phyloP scores from a whole-genome alignment of 495 filamentous ascomycete genomes.

The Rhypophila decipiens region DNA sequence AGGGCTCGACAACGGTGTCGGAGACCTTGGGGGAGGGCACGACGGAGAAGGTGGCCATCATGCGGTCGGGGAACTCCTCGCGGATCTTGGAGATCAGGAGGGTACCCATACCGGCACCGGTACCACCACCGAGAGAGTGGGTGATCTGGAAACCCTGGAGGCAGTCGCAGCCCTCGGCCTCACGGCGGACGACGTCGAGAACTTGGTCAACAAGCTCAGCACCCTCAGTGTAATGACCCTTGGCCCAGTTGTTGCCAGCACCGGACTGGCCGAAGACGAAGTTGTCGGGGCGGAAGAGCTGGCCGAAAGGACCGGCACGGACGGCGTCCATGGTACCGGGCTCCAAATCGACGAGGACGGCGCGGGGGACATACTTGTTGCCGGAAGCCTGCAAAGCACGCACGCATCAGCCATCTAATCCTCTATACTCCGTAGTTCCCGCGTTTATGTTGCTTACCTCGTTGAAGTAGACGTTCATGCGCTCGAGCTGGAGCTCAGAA shows the following conservation, averaged over 20 bases:
- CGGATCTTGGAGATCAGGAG: constrained; percentile 99
- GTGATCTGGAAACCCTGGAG: constrained; percentile 99
- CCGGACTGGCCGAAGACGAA: constrained; percentile 99
- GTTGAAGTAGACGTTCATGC: constrained; percentile 99
- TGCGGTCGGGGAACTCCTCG: constrained; percentile 99
- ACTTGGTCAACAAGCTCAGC: constrained; percentile 98
- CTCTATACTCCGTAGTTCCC: too few species aligned
- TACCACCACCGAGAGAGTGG: constrained; percentile 99
- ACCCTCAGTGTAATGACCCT: constrained; percentile 99
- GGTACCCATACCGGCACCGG: constrained; percentile 99
- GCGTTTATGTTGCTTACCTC: constrained; percentile 77
- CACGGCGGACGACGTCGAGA: constrained; percentile 96
- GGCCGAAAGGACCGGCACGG: constrained; percentile 96
- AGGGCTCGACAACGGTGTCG: constrained; percentile 99
- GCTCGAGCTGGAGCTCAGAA: constrained; percentile 98
- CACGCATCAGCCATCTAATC: background rate
- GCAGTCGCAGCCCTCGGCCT: constrained; percentile 99
- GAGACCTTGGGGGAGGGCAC: constrained; percentile 99
- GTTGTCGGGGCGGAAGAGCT: constrained; percentile 99
- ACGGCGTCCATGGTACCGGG: constrained; percentile 99
- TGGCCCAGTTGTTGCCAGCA: constrained; percentile 99
- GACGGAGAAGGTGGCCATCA: constrained; percentile 99
- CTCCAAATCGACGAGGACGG: constrained; percentile 98
- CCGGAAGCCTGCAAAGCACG: constrained; percentile 61
- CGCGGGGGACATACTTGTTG: constrained; percentile 99